Conservation (phyloP, 192 early-diverging fungal species). For the Coemansia erecta region DNA sequence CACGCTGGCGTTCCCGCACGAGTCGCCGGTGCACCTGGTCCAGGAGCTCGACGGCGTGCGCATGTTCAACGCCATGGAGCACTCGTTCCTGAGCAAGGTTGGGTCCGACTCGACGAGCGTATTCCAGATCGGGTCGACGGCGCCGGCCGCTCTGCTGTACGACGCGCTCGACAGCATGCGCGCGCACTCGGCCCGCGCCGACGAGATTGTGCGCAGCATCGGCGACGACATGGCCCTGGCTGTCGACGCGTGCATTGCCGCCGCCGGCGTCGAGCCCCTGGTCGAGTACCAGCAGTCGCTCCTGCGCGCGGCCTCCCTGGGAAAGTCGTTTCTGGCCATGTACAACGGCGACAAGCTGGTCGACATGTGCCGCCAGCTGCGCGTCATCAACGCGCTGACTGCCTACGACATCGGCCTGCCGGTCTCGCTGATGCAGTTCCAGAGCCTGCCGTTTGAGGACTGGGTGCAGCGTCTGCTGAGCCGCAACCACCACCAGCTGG, state of each 20-base stretch:
- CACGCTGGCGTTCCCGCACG: constrained; percentile 58
- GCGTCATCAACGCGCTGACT: constrained; percentile 88
- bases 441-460: constrained; percentile 71
- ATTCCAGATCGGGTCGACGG: constrained; percentile 94
- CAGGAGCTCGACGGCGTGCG: constrained; percentile 92
- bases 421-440: constrained; percentile 77
- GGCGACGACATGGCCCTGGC: constrained; percentile 75
- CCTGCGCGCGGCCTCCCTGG: constrained; percentile 83
- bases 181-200: constrained; percentile 74
- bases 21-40: constrained; percentile 76
- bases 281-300: constrained; percentile 76
- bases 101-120: constrained; percentile 52
- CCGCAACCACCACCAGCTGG: constrained; percentile 82
- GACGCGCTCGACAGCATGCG: constrained; percentile 75
- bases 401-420: constrained; percentile 87
- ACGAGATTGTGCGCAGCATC: constrained; percentile 93
- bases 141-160: constrained; percentile 88
- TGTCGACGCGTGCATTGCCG: constrained; percentile 88
- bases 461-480: constrained; percentile 81
- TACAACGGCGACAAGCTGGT: constrained; percentile 86
- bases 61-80: constrained; percentile 78
- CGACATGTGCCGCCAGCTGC: constrained; percentile 78
- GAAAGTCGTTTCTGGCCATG: constrained; percentile 86
- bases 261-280: constrained; percentile 85
- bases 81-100: constrained; percentile 87